Evolutionary conservation across 768 basidiomycete species (phyloP).

Genomic region (Boletellus emodensis): DNA sequence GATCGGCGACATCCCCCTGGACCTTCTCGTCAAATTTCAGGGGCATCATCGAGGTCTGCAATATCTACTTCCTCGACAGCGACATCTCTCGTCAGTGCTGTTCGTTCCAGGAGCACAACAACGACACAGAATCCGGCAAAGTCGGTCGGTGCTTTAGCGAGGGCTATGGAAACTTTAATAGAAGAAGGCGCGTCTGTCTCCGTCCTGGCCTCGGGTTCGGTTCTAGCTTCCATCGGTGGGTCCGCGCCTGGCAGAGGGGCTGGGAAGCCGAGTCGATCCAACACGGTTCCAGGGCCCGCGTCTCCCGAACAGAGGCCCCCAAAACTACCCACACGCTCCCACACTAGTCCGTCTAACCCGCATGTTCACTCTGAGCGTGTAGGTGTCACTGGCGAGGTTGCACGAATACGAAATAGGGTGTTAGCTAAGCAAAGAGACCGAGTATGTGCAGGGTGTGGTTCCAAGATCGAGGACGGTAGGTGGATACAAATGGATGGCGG

Average conservation of each 20-base stretch:
- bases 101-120: constrained; percentile 25
- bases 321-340: constrained; percentile 54
- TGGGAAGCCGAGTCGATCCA: constrained; percentile 42
- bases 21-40: constrained; percentile 26
- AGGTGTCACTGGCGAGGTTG: constrained; percentile 24
- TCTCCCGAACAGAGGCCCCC: constrained; percentile 44
- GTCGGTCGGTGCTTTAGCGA: constrained; percentile 41
- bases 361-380: constrained; percentile 31
- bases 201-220: constrained; percentile 33
- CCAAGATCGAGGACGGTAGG: constrained; percentile 69
- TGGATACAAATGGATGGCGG: constrained; percentile 80
- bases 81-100: constrained; percentile 6
- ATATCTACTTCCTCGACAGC: constrained; percentile 12
- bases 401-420: constrained; percentile 31
- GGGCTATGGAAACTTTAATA: constrained; percentile 50
- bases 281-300: constrained; percentile 46
- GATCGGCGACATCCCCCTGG: constrained; percentile 19
- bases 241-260: constrained; percentile 12
- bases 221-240: constrained; percentile 28
- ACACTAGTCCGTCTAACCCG: constrained; percentile 45
- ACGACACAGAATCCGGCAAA: constrained; percentile 26
- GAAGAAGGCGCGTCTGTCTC: constrained; percentile 39
- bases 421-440: constrained; percentile 34
- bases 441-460: constrained; percentile 65
- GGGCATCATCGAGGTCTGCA: constrained; percentile 22